A percentile compares a stretch with the other conserved stretches of the same genome.
Evolutionary conservation across 768 basidiomycete genomes (phyloP).

Genomic region (Scleroderma bovista): DNA sequence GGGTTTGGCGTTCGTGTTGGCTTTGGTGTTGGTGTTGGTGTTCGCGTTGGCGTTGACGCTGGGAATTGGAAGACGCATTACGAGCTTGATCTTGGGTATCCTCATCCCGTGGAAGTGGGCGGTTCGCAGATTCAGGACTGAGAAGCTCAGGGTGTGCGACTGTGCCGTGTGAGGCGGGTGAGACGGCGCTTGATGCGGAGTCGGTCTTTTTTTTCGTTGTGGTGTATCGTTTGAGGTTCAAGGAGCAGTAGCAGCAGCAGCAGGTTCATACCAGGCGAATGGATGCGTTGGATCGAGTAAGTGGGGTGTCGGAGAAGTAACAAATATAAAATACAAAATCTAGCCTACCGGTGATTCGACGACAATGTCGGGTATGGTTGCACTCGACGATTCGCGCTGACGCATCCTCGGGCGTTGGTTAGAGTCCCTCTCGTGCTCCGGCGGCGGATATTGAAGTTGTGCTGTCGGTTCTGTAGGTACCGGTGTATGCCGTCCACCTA

Average conservation of each 20-base stretch:
- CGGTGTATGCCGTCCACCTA: conserved; percentile 13
- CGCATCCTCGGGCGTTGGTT: conserved; percentile 23
- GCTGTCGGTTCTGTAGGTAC: conserved; percentile 6
- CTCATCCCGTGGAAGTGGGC: conserved; percentile 18
- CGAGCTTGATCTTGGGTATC: background rate
- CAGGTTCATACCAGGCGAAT: background rate
- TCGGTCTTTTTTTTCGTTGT: conserved; percentile 36
- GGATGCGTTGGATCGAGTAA: background rate
- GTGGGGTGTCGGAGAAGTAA: background rate
- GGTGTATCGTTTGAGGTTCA: background rate
- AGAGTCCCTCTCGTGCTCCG: conserved; percentile 12
- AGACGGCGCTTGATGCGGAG: conserved; percentile 28
- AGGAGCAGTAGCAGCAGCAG: background rate
- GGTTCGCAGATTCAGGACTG: conserved; percentile 37
- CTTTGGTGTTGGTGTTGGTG: background rate
- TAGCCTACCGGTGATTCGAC: conserved; percentile 42
- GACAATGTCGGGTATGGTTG: conserved; percentile 37
- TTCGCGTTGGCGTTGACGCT: background rate
- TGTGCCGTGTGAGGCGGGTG: conserved; percentile 23
- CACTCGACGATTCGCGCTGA: conserved; percentile 27
- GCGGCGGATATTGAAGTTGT: conserved; percentile 1
- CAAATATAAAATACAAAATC: conserved; percentile 1
- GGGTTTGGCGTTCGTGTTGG: background rate
- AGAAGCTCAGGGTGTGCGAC: conserved; percentile 29
- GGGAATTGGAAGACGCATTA: conserved; percentile 2